Evolutionary conservation across 1,284 basidiomycete genomes (phyloP).

Genomic region (Somion occarium): DNA sequence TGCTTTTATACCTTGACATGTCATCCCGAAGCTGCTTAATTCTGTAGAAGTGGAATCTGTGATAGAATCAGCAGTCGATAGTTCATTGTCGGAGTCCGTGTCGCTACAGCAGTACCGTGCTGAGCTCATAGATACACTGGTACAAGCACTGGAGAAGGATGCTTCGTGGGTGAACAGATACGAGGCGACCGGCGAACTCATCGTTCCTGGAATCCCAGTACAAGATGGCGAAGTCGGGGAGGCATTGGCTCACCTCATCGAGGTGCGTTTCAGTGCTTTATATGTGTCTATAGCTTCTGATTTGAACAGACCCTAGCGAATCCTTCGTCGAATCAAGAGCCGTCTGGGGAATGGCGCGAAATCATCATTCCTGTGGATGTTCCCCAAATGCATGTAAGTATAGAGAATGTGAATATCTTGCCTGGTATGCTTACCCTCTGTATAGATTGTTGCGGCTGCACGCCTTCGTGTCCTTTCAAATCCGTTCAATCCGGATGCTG

Average conservation of each 20-base stretch:
- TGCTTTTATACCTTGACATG: constrained; percentile 4
- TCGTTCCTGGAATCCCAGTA: constrained; percentile 41
- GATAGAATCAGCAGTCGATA: constrained; percentile 45
- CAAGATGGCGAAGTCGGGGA: constrained; percentile 33
- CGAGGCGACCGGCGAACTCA: constrained; percentile 60
- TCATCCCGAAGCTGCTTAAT: constrained; percentile 4
- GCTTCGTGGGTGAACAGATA: constrained; percentile 65
- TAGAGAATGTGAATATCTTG: no score
- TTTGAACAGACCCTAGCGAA: neutral
- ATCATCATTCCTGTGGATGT: constrained; percentile 80
- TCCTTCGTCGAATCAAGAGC: neutral
- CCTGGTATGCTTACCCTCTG: no score
- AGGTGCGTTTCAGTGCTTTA: constrained; percentile 21
- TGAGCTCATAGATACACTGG: constrained; percentile 41
- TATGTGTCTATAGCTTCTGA: no score
- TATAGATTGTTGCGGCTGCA: constrained; percentile 70
- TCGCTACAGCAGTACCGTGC: constrained; percentile 28
- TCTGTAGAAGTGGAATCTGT: constrained; percentile 56
- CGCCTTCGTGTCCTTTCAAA: constrained; percentile 44
- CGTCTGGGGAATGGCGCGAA: constrained; percentile 49
- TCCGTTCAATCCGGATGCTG: constrained; percentile 20
- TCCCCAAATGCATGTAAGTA: constrained; percentile 70
- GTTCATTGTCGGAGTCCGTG: constrained; percentile 32
- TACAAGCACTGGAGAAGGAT: constrained; percentile 58
- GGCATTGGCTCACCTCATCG: constrained; percentile 27